Evolutionary conservation across 108 stramenopile genomes (phyloP).

Genomic region (Pelagomonas calceolata): DNA sequence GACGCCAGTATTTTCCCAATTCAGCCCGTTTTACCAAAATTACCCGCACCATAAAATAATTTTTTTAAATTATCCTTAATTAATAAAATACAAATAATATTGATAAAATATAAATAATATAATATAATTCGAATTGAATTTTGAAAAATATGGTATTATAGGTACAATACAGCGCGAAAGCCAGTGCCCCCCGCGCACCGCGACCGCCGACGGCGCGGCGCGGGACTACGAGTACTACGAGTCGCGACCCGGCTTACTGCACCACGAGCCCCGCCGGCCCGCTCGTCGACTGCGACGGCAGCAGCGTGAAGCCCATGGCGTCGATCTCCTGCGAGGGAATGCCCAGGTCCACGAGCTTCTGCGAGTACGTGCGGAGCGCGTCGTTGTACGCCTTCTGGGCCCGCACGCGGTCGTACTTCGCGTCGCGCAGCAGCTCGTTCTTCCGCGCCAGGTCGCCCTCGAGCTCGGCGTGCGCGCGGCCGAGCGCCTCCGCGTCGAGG

Average conservation of each 20-base stretch:
- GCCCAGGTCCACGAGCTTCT: slow-evolving; percentile 33
- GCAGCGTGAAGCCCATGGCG: slow-evolving; percentile 22
- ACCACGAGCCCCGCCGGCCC: slow-evolving; percentile 42
- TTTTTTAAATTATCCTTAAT: no score
- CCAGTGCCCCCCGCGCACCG: no score
- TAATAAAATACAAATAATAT: no score
- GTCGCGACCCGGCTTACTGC: neutral
- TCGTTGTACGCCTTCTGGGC: slow-evolving; percentile 48
- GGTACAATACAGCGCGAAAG: no score
- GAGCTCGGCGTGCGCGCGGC: slow-evolving; percentile 17
- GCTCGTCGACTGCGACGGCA: slow-evolving; percentile 21
- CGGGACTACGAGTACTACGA: no score
- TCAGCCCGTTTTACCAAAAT: no score
- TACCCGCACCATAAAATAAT: no score
- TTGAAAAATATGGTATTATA: no score
- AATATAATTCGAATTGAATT: no score
- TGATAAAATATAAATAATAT: no score
- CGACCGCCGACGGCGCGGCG: no score
- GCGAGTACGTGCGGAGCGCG: slow-evolving; percentile 32
- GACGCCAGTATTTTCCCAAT: no score
- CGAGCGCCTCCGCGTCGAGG: slow-evolving; percentile 28
- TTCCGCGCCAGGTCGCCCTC: slow-evolving; percentile 25
- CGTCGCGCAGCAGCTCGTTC: slow-evolving; percentile 22
- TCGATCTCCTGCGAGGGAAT: slow-evolving; percentile 31
- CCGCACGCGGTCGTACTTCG: slow-evolving; percentile 28